Evolutionary conservation across 208 protist species (phyloP).

Genomic region (Acanthamoeba healyi): DNA sequence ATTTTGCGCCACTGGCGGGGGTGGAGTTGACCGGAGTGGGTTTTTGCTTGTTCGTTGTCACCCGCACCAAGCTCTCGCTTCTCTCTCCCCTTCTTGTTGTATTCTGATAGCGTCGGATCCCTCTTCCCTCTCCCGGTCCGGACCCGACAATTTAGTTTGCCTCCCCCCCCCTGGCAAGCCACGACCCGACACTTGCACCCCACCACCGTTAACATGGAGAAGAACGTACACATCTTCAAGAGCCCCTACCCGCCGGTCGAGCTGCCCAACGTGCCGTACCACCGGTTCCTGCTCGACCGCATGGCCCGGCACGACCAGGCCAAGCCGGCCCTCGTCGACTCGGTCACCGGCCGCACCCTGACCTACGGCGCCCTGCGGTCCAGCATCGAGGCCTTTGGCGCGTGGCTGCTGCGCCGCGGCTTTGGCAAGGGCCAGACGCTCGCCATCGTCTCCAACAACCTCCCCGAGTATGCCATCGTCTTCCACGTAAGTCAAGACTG

Average conservation of each 20-base stretch:
- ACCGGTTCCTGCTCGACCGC: background rate
- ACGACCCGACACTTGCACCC: background rate
- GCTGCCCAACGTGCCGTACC: background rate
- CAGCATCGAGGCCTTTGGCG: background rate
- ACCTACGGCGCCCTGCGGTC: constrained; percentile 12
- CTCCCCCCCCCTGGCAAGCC: background rate
- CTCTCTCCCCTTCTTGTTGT: too few relatives aligned
- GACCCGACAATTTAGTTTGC: too few relatives aligned
- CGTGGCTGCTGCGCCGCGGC: background rate
- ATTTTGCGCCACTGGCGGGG: too few relatives aligned
- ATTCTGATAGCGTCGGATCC: too few relatives aligned
- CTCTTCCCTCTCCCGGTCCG: too few relatives aligned
- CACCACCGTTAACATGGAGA: too few relatives aligned
- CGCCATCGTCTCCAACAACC: constrained; percentile 37
- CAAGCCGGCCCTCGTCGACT: constrained; percentile 44
- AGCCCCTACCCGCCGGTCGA: background rate
- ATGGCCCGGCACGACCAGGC: background rate
- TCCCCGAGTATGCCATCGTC: constrained; percentile 38
- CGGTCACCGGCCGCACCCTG: background rate
- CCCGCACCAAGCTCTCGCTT: too few relatives aligned
- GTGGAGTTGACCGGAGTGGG: too few relatives aligned
- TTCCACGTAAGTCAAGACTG: background rate
- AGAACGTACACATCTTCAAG: background rate
- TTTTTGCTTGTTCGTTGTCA: too few relatives aligned
- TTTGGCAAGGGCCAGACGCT: constrained; percentile 23